phyloP scores from a whole-genome alignment of 495 filamentous ascomycete genomes.

The Trichoderma erinaceum region DNA sequence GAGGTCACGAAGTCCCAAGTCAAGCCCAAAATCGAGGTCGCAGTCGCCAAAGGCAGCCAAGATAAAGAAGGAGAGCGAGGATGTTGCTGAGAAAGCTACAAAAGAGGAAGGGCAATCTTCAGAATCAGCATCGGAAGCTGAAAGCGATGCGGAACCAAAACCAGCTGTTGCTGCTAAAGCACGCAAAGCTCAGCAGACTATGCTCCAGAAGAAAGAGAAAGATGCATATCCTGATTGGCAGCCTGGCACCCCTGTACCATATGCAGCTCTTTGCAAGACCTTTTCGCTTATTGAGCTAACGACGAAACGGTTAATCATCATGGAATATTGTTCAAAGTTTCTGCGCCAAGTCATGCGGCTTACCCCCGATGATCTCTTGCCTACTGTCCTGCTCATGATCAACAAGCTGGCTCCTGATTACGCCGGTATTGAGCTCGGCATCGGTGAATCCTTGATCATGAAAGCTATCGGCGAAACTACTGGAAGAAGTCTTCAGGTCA shows the following conservation, averaged over 20 bases:
- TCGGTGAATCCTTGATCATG: constrained; percentile 97
- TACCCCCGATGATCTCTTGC: constrained; percentile 79
- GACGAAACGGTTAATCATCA: constrained; percentile 79
- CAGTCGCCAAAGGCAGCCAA: constrained; percentile 20
- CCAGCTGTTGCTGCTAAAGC: constrained; percentile 69
- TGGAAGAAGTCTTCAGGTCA: constrained; percentile 75
- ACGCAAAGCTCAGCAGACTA: constrained; percentile 77
- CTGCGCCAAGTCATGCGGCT: constrained; percentile 87
- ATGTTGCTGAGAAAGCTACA: constrained; percentile 3
- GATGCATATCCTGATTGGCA: constrained; percentile 95
- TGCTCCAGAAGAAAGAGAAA: constrained; percentile 54
- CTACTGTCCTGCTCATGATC: constrained; percentile 90
- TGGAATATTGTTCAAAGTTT: constrained; percentile 82
- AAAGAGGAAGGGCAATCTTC: constrained; percentile 43
- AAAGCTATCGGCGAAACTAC: constrained; percentile 95
- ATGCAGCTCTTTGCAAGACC: constrained; percentile 88
- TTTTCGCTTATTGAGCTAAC: constrained; percentile 93
- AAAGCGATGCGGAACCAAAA: constrained; percentile 65
- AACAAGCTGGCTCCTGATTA: constrained; percentile 97
- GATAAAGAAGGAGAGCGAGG: constrained; percentile 25
- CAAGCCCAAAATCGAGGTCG: constrained; percentile 21
- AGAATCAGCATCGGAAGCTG: constrained; percentile 49
- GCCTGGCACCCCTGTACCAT: constrained; percentile 79
- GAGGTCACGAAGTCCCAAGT: constrained; percentile 1
- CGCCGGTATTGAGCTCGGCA: constrained; percentile 89